Evolutionary conservation across 345 rosid genomes (phyloP).

Genomic region (Streptanthus diversifolius): DNA sequence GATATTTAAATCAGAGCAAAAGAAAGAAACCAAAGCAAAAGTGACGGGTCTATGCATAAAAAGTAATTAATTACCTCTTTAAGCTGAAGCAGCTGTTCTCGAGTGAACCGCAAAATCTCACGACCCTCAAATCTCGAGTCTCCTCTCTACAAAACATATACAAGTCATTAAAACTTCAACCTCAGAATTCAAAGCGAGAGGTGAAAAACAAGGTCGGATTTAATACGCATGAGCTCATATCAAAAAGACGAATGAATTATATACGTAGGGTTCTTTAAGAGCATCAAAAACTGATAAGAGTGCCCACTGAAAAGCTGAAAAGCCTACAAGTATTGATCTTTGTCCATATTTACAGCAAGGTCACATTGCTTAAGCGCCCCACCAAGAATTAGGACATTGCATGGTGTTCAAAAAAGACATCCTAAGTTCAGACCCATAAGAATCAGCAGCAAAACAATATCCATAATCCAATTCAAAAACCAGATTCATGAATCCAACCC

Average conservation of each 20-base stretch:
- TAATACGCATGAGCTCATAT: neutral
- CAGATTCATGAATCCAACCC: neutral
- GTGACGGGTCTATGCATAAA: neutral
- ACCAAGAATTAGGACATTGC: slow-evolving; percentile 75
- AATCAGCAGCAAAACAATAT: slow-evolving; percentile 10
- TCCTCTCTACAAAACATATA: slow-evolving; percentile 51
- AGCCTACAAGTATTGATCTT: slow-evolving; percentile 48
- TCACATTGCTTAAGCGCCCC: slow-evolving; percentile 56
- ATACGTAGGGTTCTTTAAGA: slow-evolving; percentile 50
- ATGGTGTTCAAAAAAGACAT: neutral
- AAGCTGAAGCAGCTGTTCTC: slow-evolving; percentile 71
- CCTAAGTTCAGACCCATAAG: neutral
- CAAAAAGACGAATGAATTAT: neutral
- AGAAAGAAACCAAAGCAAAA: neutral
- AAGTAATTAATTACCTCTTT: slow-evolving; percentile 45
- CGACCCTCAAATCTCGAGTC: slow-evolving; percentile 58
- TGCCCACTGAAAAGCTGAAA: slow-evolving; percentile 76
- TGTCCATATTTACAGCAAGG: slow-evolving; percentile 80
- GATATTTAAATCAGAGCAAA: neutral
- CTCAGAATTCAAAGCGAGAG: neutral
- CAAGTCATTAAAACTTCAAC: neutral
- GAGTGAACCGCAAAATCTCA: slow-evolving; percentile 58
- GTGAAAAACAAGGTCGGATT: neutral
- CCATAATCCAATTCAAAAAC: slow-evolving; percentile 2
- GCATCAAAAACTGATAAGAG: slow-evolving; percentile 36